Base-by-base conservation (phyloP, 1,284 basidiomycete genomes). In the Termitomyces sp. region DNA sequence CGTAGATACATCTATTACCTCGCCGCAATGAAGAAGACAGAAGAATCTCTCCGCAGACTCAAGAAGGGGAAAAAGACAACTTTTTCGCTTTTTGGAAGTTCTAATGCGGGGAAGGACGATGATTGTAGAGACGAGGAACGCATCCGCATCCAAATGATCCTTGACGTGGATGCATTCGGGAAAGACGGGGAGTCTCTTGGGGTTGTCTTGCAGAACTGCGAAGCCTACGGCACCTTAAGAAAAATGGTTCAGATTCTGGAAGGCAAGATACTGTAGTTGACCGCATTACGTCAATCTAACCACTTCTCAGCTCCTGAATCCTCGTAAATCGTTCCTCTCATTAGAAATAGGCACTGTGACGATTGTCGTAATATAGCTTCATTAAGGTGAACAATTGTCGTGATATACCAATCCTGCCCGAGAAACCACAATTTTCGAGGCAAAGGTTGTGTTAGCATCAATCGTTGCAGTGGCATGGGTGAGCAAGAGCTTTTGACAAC, bases 11-110 rank as follows among this genome's bases (percentile, higher is more conserved):
- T 82, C 6, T 76, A 76, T 55, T 83, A 91, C 63, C 75, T 97
- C 26, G 78, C 83, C 4, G 83, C 84, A 5, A 93, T 95, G 77
- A 90, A 86, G 68, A 95, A 95, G 73, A 91, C 90, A 1, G 92
- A 97, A 64, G 92, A 95, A 64, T 88, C 92, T 6, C 73, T 97
- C 31, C 77, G 87, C 21, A 82, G 90, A 42, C 78, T 95, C 61
- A 92, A 93, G 65, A 94, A 91, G 68, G 88, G 88, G 39, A 90
- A 91, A 64, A 91, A 88, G 62, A 74, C 83, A 0, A 78, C 86
- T 0, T 90, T 93, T 67, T 89, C 90, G 1, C 73, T 94, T 26
- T 95, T 96, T 64, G 77, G 84, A 36, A 76, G 73, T 46, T 64
- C 73, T 1, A 67, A 65, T 50, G 51, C 71, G 10, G 69, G 70